phyloP scores from a whole-genome alignment of 106 monocot genomes.

The Allium fistulosum region DNA sequence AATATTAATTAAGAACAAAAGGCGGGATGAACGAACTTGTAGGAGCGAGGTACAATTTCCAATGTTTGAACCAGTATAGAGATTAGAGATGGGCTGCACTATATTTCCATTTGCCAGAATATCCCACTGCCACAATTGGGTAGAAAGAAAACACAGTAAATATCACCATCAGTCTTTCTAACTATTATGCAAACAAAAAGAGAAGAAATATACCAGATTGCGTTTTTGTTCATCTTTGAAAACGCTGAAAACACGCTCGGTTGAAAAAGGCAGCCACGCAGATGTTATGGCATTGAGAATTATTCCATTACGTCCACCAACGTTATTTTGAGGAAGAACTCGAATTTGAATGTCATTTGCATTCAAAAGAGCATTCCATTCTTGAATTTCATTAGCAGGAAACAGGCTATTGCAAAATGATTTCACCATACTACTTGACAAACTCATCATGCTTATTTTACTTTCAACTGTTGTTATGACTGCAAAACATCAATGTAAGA shows the following conservation, averaged over 20 bases:
- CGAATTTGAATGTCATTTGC: constrained; percentile 42
- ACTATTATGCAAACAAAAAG: too few relatives aligned
- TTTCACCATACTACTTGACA: constrained; percentile 63
- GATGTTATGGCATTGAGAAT: constrained; percentile 82
- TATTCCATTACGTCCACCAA: constrained; percentile 40
- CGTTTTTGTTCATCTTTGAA: constrained; percentile 44
- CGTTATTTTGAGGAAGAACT: constrained; percentile 32
- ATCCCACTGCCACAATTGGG: too few relatives aligned
- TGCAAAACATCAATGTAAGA: not conserved
- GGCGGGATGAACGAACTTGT: too few relatives aligned
- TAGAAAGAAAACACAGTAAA: too few relatives aligned
- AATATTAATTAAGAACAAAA: too few relatives aligned
- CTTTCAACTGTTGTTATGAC: constrained; percentile 29
- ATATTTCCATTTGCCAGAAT: too few relatives aligned
- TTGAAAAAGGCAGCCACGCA: constrained; percentile 61
- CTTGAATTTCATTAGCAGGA: constrained; percentile 17
- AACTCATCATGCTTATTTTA: constrained; percentile 64
- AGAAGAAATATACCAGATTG: constrained; percentile 20
- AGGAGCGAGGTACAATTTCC: too few relatives aligned
- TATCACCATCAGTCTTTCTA: too few relatives aligned
- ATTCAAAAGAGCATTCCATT: constrained; percentile 49
- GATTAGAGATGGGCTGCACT: too few relatives aligned
- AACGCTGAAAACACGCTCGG: constrained; percentile 43
- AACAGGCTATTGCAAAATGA: constrained; percentile 51
- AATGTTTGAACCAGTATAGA: too few relatives aligned